Base-by-base conservation (phyloP, 2,329 filamentous ascomycete genomes). In the Lasiodiplodia sp. region DNA sequence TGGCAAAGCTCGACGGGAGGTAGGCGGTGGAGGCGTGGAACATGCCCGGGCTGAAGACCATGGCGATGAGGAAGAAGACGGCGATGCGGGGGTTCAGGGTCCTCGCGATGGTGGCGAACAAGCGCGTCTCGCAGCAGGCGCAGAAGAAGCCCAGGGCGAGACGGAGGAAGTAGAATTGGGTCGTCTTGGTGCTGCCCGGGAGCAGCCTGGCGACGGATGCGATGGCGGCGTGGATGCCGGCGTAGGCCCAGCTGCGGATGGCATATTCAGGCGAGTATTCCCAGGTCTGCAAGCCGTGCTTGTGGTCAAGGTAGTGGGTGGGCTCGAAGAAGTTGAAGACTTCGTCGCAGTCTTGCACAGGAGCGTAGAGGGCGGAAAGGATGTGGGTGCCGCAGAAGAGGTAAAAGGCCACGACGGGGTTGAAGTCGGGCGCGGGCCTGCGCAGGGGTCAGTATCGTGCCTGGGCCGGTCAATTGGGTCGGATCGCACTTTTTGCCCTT, bases 321-420 rank as follows among this genome's bases (percentile, higher is more conserved):
- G 96, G 95, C 76, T 99, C 96, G 94, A 95, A 99, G 84, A 97
- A 99, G 79, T 99, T 99, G 86, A 97, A 99, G 12, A 95, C 95
- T 83, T 99, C 96, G 75, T 99, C 96, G 78, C 96, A 99, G 80
- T 99, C 96, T 79, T 97, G 94, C 72, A 99, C 97, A 0, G 96
- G 96, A 2, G 94, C 90, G 78, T 91, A 95, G 38, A 91, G 76
- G 12, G 95, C 96, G 7, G 95, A 92, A 25, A 95, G 75, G 21
- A 91, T 72, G 76, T 93, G 93, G 72, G 91, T 90, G 37, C 84
- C 83, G 56, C 96, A 83, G 78, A 96, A 96, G 71, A 93, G 80
- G 76, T 92, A 96, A 78, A 97, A 96, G 14, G 91, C 91, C 57
- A 88, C 86, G 72, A 92, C 91, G 67, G 93, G 88, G 73, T 91